Evolutionary conservation across 2,329 filamentous ascomycete species (phyloP), one percentile per base, ranked within the genome.

Genomic region (Penicillium olsonii): DNA sequence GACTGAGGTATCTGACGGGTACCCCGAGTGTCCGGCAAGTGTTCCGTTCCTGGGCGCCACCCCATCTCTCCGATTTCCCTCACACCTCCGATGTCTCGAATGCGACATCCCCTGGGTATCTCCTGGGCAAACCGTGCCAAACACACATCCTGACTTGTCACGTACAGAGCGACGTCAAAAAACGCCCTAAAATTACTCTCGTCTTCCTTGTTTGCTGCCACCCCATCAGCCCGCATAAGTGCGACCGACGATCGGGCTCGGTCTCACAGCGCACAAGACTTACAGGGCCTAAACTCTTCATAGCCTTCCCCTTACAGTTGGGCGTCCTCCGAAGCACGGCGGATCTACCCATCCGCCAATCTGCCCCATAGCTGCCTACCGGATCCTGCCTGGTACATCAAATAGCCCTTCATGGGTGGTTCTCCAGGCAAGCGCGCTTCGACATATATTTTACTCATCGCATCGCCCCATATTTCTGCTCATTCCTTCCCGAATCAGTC

Each of bases 211-310:
- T 40, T 24, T 38, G 48, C 48, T 40, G 42, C 56, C 52, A 48
- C 58, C 57, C 61, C 60, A 52, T 64, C 60, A 53, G 55, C 59
- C 49, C 67, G 65, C 65, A 67, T 67, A 63, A 66, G 66, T 61
- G 60, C 58, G 58, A 59, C 60, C 61, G 63, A 59, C 57, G 61
- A 65, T 67, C 64, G 53, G 54, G 50, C 55, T 55, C 39, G 51
- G 53, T 52, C 54, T 52, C 38, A 39, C 45, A 39, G 47, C 27
- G 18, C 34, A 15, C 19, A 26, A 31, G 27, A 20, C 37, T 37
- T 39, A 19, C 19, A 38, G n/a, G 24, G 26, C 34, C 41, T 26
- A 35, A 35, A 38, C 42, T 50, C 38, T 50, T 42, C 43, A 27
- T 37, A 45, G 31, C 44, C 39, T 40, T 49, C 45, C 57, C 51